Evolutionary conservation across 805 yeast species (phyloP), one percentile per base, ranked within the genome.

Genomic region (Torulaspora quercuum): DNA sequence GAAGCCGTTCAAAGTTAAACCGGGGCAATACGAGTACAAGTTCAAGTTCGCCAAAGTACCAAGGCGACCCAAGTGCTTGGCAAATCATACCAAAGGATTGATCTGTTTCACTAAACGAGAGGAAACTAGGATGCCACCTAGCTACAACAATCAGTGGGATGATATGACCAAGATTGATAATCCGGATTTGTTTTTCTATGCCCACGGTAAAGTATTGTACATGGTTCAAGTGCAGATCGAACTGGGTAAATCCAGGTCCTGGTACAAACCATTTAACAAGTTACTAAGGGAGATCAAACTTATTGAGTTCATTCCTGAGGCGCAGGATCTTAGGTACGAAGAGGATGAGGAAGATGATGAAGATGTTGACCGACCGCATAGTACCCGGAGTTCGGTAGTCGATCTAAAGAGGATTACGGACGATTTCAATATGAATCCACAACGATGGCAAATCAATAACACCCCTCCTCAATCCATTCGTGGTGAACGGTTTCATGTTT

Each of bases 181-280:
- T 20, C 24, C 50, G 16, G 58, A 52, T 23, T 26, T 53, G 18
- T 53, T 45, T 39, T 55, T 42, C 29, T 55, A 57, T 26, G 49
- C 59, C 2, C 46, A 50, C 33, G 61, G 62, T 6, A 53, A 55
- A 34, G 48, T 58, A 2, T 29, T 49, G 3, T 58, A 58, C 44
- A 44, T 44, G 32, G 48, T 57, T 1, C 54, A 57, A 34, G 58
- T 52, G 1, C 41, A 45, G 22, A 39, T 57, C n/a, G 54, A 53
- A 23, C 23, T 57, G 21, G 62, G 62, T 7, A 58, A 52, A 35
- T 31, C 55, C 2, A 40, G 32, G n/a, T 43, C 48, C n/a, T 56
- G 61, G 55, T 52, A 52, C 29, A 50, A 45, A 20, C 61, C 62
- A n/a, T 51, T 50, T 34, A 46, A 53, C 35, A 49, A 46, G 20